phyloP scores from a whole-genome alignment of 1,139 yeast species.

The Saccharomyces hybrid region DNA sequence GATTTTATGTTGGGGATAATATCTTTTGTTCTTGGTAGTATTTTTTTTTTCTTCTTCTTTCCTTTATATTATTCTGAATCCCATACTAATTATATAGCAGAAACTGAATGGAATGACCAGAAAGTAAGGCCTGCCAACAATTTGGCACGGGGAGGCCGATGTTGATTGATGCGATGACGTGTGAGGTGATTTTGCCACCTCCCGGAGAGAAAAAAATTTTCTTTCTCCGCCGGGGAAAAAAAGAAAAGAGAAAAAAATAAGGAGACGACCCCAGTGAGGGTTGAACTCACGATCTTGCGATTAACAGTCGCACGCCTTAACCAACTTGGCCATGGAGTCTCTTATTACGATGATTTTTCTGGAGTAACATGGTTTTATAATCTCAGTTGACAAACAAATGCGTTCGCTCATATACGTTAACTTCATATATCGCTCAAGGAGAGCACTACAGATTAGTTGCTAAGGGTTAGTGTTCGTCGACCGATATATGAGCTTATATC shows the following conservation, averaged over 20 bases:
- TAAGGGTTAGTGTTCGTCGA: too few relatives aligned
- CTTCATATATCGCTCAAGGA: too few relatives aligned
- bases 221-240: neutral
- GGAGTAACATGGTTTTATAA: too few relatives aligned
- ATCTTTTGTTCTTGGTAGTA: neutral
- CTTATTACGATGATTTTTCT: neutral
- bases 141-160: neutral
- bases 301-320: conserved; percentile 29
- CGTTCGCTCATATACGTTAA: too few relatives aligned
- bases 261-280: conserved; percentile 24
- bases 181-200: neutral
- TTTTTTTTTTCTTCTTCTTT: neutral
- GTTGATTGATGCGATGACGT: neutral
- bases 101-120: neutral
- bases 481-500: too few relatives aligned
- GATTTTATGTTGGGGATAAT: too few relatives aligned
- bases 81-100: neutral
- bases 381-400: too few relatives aligned
- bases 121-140: neutral
- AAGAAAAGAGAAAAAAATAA: conserved; percentile 3
- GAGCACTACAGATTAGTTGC: too few relatives aligned
- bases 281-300: conserved; percentile 29
- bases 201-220: neutral
- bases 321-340: conserved; percentile 28
- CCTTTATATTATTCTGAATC: neutral